phyloP scores from a whole-genome alignment of 2,329 filamentous ascomycete genomes.

The Mycosphaerella sp. region DNA sequence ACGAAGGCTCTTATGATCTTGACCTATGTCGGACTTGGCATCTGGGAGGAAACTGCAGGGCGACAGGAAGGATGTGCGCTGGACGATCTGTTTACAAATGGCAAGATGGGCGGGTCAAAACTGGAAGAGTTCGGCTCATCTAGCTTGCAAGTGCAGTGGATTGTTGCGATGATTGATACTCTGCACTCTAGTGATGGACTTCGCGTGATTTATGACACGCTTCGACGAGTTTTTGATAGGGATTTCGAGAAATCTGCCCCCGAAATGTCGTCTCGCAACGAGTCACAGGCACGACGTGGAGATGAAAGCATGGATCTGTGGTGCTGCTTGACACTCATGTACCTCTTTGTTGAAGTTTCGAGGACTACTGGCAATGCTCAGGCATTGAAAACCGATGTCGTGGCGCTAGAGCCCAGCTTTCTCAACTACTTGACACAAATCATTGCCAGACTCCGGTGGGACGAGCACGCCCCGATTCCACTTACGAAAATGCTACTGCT shows the following conservation, averaged over 20 bases:
- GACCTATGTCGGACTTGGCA: conserved; percentile 43
- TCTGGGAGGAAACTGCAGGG: conserved; percentile 47
- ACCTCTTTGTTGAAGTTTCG: conserved; percentile 45
- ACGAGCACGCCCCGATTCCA: conserved; percentile 55
- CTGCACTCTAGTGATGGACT: conserved; percentile 39
- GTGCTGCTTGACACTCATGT: conserved; percentile 45
- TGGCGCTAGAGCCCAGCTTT: conserved; percentile 51
- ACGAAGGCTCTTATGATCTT: conserved; percentile 37
- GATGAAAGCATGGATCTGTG: conserved; percentile 40
- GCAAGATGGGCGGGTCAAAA: conserved; percentile 26
- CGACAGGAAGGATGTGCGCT: conserved; percentile 24
- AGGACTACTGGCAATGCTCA: conserved; percentile 28
- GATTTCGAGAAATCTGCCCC: conserved; percentile 23
- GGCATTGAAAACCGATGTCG: conserved; percentile 30
- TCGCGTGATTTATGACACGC: conserved; percentile 35
- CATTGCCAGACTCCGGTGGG: conserved; percentile 49
- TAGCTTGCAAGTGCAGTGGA: conserved; percentile 40
- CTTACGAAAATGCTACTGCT: conserved; percentile 55
- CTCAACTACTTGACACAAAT: conserved; percentile 64
- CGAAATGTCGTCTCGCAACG: conserved; percentile 24
- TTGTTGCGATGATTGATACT: conserved; percentile 40
- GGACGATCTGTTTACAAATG: conserved; percentile 24
- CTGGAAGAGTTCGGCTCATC: conserved; percentile 32
- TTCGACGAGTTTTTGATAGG: conserved; percentile 31
- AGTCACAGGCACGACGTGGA: conserved; percentile 23